Percentiles rank a stretch among this genome's conserved stretches.
Evolutionary conservation across 129 eudicot species (phyloP).

Genomic region (Flaveria robusta): DNA sequence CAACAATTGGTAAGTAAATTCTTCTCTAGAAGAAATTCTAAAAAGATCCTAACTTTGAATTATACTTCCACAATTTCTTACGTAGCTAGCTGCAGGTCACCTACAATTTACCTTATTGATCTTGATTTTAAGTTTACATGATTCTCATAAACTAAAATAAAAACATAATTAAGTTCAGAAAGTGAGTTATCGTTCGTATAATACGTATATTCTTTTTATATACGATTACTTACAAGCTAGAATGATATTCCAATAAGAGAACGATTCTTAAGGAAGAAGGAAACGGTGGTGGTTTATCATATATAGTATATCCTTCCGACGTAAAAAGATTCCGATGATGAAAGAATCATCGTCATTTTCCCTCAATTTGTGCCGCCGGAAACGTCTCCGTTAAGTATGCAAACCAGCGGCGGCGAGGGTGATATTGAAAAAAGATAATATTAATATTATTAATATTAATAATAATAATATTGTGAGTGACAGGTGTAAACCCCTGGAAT

Average conservation of each 20-base stretch:
- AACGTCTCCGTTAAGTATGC: slow-evolving; percentile 41
- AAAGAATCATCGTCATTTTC: slow-evolving; percentile 28
- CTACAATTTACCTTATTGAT: too few relatives aligned
- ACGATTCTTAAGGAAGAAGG: slow-evolving; percentile 31
- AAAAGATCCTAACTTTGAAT: too few relatives aligned
- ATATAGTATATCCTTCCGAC: slow-evolving; percentile 6
- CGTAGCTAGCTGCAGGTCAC: too few relatives aligned
- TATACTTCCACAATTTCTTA: too few relatives aligned
- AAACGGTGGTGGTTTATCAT: slow-evolving; percentile 26
- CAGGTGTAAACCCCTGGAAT: slow-evolving; percentile 36
- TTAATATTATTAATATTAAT: not conserved
- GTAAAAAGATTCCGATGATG: slow-evolving; percentile 32
- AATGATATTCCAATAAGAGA: slow-evolving; percentile 28
- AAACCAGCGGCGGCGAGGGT: slow-evolving; percentile 25
- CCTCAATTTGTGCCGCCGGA: slow-evolving; percentile 35
- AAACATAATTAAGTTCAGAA: not conserved
- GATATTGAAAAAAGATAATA: slow-evolving; percentile 4
- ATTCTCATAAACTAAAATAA: not conserved
- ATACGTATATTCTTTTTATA: not conserved
- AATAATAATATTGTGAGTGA: not conserved
- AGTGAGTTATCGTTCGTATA: not conserved
- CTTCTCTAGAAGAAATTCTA: too few relatives aligned
- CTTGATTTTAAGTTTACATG: too few relatives aligned
- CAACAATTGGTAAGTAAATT: too few relatives aligned
- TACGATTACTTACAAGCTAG: not conserved